Evolutionary conservation across 805 yeast genomes (phyloP).

Genomic region (Wickerhamiella galacta): DNA sequence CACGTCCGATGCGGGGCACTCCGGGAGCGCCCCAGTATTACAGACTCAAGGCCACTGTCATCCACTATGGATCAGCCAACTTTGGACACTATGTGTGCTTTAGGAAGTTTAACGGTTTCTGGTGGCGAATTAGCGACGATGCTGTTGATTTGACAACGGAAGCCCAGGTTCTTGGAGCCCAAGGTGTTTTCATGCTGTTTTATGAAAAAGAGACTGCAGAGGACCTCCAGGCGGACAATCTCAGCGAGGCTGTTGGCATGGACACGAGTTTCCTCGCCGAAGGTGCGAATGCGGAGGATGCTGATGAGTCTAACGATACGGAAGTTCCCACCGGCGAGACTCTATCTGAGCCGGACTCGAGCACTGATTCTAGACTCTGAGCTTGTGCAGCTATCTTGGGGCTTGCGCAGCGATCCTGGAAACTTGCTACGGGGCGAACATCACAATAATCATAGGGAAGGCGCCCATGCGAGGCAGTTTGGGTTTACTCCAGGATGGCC

Average conservation of each 20-base stretch:
- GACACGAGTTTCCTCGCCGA: too few relatives aligned
- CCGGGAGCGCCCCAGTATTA: constrained; percentile 24
- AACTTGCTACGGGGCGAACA: too few relatives aligned
- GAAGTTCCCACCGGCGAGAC: too few relatives aligned
- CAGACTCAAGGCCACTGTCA: constrained; percentile 65
- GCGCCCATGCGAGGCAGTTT: not conserved
- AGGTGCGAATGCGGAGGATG: too few relatives aligned
- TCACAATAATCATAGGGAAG: not conserved
- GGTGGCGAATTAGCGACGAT: constrained; percentile 96
- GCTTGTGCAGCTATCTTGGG: too few relatives aligned
- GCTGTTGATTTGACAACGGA: constrained; percentile 66
- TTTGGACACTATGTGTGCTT: constrained; percentile 94
- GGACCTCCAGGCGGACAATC: not conserved
- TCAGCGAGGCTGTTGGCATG: too few relatives aligned
- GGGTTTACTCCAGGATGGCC: not conserved
- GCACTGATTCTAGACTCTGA: too few relatives aligned
- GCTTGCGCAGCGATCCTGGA: too few relatives aligned
- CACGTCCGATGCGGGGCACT: constrained; percentile 41
- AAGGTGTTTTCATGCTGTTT: constrained; percentile 85
- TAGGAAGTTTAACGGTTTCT: constrained; percentile 61
- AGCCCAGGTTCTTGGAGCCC: constrained; percentile 60
- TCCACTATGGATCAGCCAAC: constrained; percentile 90
- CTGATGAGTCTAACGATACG: too few relatives aligned
- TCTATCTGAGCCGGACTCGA: too few relatives aligned
- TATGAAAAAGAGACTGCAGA: constrained; percentile 35